These are phyloP conservation scores for Fusarium veterinarium DNA, from an alignment of 2,329 filamentous ascomycete genomes.

Conservation along the genomic window DNA sequence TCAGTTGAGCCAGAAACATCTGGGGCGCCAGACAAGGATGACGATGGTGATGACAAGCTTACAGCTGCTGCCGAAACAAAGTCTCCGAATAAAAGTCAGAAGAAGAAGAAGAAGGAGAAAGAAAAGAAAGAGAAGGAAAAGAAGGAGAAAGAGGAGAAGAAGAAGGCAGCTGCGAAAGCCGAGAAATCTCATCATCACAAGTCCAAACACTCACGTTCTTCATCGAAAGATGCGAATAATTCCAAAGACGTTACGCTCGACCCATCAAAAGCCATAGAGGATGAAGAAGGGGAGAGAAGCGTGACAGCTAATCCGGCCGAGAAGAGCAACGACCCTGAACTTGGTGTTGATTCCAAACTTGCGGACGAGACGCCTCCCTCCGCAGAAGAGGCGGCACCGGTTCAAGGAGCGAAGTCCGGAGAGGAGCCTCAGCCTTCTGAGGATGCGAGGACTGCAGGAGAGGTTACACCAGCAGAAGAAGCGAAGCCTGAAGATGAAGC, in stretches of 20 bases:
- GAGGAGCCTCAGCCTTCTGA: not conserved
- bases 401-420: not conserved
- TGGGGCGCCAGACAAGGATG: constrained; percentile 11
- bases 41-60: constrained; percentile 22
- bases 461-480: not conserved
- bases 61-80: constrained; percentile 19
- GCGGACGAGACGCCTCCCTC: not conserved
- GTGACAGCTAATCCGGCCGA: not conserved
- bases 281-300: constrained; percentile 9
- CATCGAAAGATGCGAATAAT: constrained; percentile 16
- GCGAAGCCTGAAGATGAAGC: constrained; percentile 10
- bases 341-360: constrained; percentile 10
- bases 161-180: constrained; percentile 30
- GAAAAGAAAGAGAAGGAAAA: constrained; percentile 66
- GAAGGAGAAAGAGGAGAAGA: constrained; percentile 32
- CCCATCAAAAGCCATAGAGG: not conserved
- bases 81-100: constrained; percentile 35
- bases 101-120: constrained; percentile 39
- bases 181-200: constrained; percentile 38
- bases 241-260: constrained; percentile 7
- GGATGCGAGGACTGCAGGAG: not conserved
- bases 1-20: not conserved
- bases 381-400: not conserved
- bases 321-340: constrained; percentile 9
- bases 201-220: constrained; percentile 33